Evolutionary conservation across 2,329 filamentous ascomycete genomes (phyloP).

Genomic region (Calonectria leucothoes): DNA sequence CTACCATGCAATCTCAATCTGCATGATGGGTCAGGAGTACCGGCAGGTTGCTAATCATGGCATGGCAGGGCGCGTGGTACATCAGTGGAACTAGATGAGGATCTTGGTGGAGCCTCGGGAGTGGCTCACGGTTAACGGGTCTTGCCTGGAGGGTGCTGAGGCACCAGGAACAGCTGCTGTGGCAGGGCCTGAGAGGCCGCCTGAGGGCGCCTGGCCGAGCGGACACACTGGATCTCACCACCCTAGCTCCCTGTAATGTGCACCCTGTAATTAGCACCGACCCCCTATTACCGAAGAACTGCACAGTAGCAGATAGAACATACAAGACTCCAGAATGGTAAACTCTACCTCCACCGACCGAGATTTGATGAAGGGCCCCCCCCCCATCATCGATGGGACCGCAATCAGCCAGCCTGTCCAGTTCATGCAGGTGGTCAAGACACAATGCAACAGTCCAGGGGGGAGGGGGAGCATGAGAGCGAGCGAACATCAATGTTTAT

Average conservation of each 20-base stretch:
- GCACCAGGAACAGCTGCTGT: constrained; percentile 8
- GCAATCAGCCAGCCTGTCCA: constrained; percentile 17
- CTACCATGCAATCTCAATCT: constrained; percentile 19
- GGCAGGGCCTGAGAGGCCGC: constrained; percentile 14
- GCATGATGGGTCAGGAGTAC: constrained; percentile 23
- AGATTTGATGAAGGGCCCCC: constrained; percentile 12
- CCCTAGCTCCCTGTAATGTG: neutral
- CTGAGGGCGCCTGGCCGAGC: neutral
- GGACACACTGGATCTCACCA: neutral
- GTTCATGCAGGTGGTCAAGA: constrained; percentile 22
- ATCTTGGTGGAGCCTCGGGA: constrained; percentile 3
- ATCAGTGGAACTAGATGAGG: constrained; percentile 14
- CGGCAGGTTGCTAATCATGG: constrained; percentile 21
- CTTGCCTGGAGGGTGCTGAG: constrained; percentile 1
- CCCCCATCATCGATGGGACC: neutral
- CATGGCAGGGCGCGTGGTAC: constrained; percentile 12
- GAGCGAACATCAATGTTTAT: constrained; percentile 7
- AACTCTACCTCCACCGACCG: neutral
- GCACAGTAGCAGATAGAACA: constrained; percentile 11
- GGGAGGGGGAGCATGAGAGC: neutral
- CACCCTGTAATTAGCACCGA: neutral
- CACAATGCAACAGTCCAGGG: neutral
- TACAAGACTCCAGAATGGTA: neutral
- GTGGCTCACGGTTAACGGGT: neutral
- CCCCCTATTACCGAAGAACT: neutral